Base-by-base conservation (phyloP, 129 eudicot genomes). In the Cynara cardunculus region DNA sequence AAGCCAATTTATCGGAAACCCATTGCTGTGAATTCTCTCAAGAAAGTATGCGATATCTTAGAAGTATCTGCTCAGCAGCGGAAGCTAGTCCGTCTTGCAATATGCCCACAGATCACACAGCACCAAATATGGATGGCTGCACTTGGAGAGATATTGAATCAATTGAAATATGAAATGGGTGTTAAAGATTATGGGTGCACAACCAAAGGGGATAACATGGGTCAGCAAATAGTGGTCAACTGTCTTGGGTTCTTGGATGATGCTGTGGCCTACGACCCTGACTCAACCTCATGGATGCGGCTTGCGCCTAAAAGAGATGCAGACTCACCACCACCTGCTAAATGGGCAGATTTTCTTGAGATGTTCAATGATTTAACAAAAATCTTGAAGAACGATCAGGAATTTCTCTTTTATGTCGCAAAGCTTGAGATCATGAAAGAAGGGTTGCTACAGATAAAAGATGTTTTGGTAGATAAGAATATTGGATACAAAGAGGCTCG, bases 361-460 rank as follows among this genome's bases (percentile, higher is more conserved):
- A 92, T 92, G 97, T 86, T 82, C 68, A 81, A 78, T 68, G 97
- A 92, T 77, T 88, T 95, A 24, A 83, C 86, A 35, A 86, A 25
- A 21, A 90, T 89, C 87, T 85, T 94, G 85, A 85, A 83, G 73
- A 79, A 89, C 27, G 94, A 89, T 76, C 81, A 86, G 2, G 88
- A 79, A 59, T 77, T 87, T 56, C 28, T 76, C 27, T 77, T 75
- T 35, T 87, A 90, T 84, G 91, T 90, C 24, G 21, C 79, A 53
- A 92, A 92, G 84, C 88, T 95, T 35, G 94, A 95, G 85, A 86
- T 28, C 11, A 92, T 95, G 99, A 95, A 90, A 89, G 97, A 90
- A 92, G 99, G 99, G 71, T 87, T 95, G 46, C 37, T 74, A 69
- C 99, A 92, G 83, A 90, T 95, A 30, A 90, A 86, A 83, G 99